A percentile compares a stretch with the other conserved stretches of the same genome.
phyloP scores from a whole-genome alignment of 2,329 filamentous ascomycete species.

The Cladobotryum protrusum region DNA sequence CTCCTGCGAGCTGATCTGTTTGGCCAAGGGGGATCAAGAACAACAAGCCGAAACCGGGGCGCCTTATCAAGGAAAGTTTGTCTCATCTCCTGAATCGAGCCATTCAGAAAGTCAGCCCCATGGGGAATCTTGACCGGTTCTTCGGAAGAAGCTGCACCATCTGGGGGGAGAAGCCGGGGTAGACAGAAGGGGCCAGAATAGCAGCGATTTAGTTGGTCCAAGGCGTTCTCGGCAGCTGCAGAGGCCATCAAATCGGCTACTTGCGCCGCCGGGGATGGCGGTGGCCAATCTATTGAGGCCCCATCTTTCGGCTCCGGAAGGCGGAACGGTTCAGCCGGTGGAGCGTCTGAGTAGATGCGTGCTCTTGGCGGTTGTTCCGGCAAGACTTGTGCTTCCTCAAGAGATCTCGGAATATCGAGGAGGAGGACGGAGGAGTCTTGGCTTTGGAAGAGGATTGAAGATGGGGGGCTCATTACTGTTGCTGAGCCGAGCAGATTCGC shows the following conservation, averaged over 20 bases:
- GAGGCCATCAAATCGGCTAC: constrained; percentile 49
- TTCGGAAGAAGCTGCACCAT: not conserved
- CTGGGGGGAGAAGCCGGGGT: constrained; percentile 29
- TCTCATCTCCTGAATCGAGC: constrained; percentile 38
- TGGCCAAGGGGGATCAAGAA: constrained; percentile 77
- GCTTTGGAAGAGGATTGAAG: constrained; percentile 29
- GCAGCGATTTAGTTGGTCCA: constrained; percentile 29
- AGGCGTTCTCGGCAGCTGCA: constrained; percentile 39
- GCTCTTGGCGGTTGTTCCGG: constrained; percentile 29
- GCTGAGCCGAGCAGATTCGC: not conserved
- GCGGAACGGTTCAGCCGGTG: constrained; percentile 39
- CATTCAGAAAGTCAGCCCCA: constrained; percentile 40
- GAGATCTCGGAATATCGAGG: constrained; percentile 63
- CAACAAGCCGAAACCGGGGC: constrained; percentile 57
- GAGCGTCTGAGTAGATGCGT: constrained; percentile 41
- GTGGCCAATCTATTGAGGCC: not conserved
- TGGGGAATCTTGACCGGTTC: constrained; percentile 30
- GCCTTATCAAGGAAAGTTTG: constrained; percentile 35
- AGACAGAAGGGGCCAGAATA: constrained; percentile 42
- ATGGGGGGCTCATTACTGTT: constrained; percentile 1
- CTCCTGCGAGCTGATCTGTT: constrained; percentile 66
- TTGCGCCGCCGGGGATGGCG: constrained; percentile 37
- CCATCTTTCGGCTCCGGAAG: constrained; percentile 43
- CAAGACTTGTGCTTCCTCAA: constrained; percentile 58
- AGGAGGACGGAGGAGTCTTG: constrained; percentile 44